Evolutionary conservation across 148 eudicot species (phyloP).

Genomic region (Silene latifolia): DNA sequence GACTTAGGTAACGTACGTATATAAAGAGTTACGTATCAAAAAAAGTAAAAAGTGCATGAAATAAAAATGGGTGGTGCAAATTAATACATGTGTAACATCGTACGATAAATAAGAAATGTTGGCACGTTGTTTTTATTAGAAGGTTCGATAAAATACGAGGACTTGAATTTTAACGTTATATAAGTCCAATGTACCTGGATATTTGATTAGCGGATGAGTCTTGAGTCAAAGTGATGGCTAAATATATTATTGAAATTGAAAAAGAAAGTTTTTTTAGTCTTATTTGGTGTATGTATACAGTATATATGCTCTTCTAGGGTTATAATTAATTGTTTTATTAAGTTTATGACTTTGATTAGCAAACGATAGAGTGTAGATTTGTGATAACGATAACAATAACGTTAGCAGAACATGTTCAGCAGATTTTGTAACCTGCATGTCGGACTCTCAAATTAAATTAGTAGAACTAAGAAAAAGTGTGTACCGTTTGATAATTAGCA

Average conservation of each 20-base stretch:
- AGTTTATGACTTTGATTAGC: no score
- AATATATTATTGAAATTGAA: slow-evolving; percentile 21
- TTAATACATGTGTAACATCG: slow-evolving; percentile 35
- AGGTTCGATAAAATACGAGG: slow-evolving; percentile 26
- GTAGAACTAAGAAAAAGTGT: no score
- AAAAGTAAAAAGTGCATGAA: background rate
- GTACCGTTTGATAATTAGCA: no score
- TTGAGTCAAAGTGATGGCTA: slow-evolving; percentile 62
- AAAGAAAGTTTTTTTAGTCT: background rate
- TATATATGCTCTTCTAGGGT: background rate
- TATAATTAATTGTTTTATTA: background rate
- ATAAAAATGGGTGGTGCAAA: slow-evolving; percentile 15
- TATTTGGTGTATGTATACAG: background rate
- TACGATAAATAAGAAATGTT: slow-evolving; percentile 19
- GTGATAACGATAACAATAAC: no score
- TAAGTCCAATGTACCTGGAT: slow-evolving; percentile 58
- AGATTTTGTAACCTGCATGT: no score
- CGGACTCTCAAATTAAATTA: no score
- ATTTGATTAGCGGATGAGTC: slow-evolving; percentile 14
- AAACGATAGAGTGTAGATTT: no score
- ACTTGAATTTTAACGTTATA: slow-evolving; percentile 2
- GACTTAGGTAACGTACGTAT: slow-evolving; percentile 16
- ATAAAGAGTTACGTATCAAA: slow-evolving; percentile 16
- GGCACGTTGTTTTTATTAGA: slow-evolving; percentile 20
- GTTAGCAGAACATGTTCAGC: no score